Percentiles rank a stretch among this genome's conserved stretches.
Evolutionary conservation across 129 eudicot species (phyloP).

Genomic region (Flaveria robusta): DNA sequence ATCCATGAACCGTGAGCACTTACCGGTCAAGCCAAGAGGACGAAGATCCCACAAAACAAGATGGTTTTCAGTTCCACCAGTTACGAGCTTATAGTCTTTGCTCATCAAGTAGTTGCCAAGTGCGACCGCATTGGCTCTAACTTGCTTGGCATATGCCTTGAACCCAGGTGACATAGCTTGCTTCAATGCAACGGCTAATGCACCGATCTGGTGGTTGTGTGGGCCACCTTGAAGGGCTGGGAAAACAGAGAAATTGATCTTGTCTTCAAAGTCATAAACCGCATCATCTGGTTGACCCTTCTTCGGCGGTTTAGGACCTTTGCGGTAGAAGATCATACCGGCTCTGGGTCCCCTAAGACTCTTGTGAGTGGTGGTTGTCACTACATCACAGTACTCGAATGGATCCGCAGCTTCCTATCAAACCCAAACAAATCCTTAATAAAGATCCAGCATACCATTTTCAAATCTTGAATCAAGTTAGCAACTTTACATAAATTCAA

Average conservation of each 20-base stretch:
- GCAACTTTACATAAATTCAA: neutral
- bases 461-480: neutral
- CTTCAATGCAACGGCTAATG: slow-evolving; percentile 90
- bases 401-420: slow-evolving; percentile 95
- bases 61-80: slow-evolving; percentile 98
- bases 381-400: slow-evolving; percentile 92
- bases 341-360: slow-evolving; percentile 96
- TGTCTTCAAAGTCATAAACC: slow-evolving; percentile 92
- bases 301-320: slow-evolving; percentile 95
- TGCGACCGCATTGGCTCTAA: slow-evolving; percentile 94
- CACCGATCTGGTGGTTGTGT: slow-evolving; percentile 98
- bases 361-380: slow-evolving; percentile 99
- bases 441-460: neutral
- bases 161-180: slow-evolving; percentile 86
- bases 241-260: slow-evolving; percentile 96
- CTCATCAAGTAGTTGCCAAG: slow-evolving; percentile 82
- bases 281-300: slow-evolving; percentile 96
- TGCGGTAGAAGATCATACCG: slow-evolving; percentile 98
- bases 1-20: too few species aligned
- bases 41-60: slow-evolving; percentile 98
- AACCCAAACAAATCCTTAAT: neutral
- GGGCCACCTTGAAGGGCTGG: slow-evolving; percentile 99
- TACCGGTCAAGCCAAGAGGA: slow-evolving; percentile 98
- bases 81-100: slow-evolving; percentile 81
- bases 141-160: slow-evolving; percentile 94